Evolutionary conservation across 768 basidiomycete genomes (phyloP).

Genomic region (Myochromella boudieri): DNA sequence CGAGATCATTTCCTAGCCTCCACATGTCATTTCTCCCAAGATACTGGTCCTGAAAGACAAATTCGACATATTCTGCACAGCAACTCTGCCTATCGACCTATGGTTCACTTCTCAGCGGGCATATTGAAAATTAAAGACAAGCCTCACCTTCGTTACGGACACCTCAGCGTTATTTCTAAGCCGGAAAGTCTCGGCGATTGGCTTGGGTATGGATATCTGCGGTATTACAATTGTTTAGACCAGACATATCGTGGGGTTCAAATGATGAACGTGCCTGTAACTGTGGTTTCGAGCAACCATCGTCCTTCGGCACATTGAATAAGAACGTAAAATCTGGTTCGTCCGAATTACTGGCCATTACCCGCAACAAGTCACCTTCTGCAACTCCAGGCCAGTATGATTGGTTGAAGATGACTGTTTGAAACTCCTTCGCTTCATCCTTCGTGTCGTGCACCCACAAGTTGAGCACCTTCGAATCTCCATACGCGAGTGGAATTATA

Average conservation of each 20-base stretch:
- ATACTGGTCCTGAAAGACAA: slow-evolving; percentile 94
- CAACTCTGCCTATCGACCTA: slow-evolving; percentile 68
- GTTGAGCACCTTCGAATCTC: slow-evolving; percentile 63
- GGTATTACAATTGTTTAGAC: too few species aligned
- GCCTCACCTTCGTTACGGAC: slow-evolving; percentile 67
- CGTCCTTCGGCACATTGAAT: slow-evolving; percentile 68
- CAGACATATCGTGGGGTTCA: too few species aligned
- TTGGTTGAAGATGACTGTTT: slow-evolving; percentile 67
- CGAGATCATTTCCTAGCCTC: slow-evolving; percentile 81
- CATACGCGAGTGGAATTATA: slow-evolving; percentile 50
- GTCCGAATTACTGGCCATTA: slow-evolving; percentile 43
- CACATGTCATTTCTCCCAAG: slow-evolving; percentile 97
- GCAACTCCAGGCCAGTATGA: slow-evolving; percentile 75
- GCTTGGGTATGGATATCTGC: slow-evolving; percentile 75
- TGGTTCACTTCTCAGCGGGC: too few species aligned
- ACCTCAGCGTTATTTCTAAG: slow-evolving; percentile 75
- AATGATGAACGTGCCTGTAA: slow-evolving; percentile 48
- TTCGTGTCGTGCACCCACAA: slow-evolving; percentile 76
- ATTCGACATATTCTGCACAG: slow-evolving; percentile 79
- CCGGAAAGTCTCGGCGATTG: slow-evolving; percentile 69
- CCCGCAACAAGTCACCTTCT: slow-evolving; percentile 72
- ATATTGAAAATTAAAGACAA: too few species aligned
- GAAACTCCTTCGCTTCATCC: slow-evolving; percentile 35
- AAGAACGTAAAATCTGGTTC: slow-evolving; percentile 46
- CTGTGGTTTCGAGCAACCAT: slow-evolving; percentile 57